These are phyloP conservation scores for Alternaria panax DNA, from an alignment of 2,329 filamentous ascomycete genomes.

Conservation along the genomic window DNA sequence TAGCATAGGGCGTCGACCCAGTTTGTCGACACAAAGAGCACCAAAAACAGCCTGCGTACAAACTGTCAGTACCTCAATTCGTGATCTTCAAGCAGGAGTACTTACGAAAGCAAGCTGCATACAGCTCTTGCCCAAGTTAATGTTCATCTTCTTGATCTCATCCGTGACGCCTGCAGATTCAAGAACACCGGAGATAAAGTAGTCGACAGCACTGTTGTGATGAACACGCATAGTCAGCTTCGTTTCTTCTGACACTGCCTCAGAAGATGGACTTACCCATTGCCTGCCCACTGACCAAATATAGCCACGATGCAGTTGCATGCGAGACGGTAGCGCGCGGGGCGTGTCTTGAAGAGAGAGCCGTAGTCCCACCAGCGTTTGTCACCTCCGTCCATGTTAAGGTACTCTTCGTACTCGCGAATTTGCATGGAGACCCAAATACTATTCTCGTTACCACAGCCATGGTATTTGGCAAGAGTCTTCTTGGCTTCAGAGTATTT, in stretches of 20 bases:
- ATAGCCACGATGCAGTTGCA: conserved; percentile 62
- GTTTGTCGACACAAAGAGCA: conserved; percentile 43
- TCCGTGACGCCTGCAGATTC: conserved; percentile 46
- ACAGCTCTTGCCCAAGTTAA: conserved; percentile 47
- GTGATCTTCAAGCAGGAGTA: background rate
- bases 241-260: background rate
- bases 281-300: conserved; percentile 57
- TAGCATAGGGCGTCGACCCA: conserved; percentile 45
- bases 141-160: conserved; percentile 43
- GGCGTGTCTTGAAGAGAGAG: conserved; percentile 59
- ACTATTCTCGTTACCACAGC: conserved; percentile 52
- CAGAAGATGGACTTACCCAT: conserved; percentile 21
- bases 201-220: conserved; percentile 33
- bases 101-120: conserved; percentile 44
- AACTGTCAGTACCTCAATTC: background rate
- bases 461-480: conserved; percentile 65
- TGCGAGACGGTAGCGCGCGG: conserved; percentile 57
- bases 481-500: conserved; percentile 61
- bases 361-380: conserved; percentile 67
- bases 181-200: conserved; percentile 45
- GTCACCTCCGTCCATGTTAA: conserved; percentile 61
- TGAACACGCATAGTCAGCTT: background rate
- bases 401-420: conserved; percentile 56
- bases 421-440: conserved; percentile 41
- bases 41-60: conserved; percentile 38